A percentile compares a stretch with the other conserved stretches of the same genome.
Conservation (phyloP, 192 early-diverging fungal genomes). For the Gaertneriomyces semiglobifer region DNA sequence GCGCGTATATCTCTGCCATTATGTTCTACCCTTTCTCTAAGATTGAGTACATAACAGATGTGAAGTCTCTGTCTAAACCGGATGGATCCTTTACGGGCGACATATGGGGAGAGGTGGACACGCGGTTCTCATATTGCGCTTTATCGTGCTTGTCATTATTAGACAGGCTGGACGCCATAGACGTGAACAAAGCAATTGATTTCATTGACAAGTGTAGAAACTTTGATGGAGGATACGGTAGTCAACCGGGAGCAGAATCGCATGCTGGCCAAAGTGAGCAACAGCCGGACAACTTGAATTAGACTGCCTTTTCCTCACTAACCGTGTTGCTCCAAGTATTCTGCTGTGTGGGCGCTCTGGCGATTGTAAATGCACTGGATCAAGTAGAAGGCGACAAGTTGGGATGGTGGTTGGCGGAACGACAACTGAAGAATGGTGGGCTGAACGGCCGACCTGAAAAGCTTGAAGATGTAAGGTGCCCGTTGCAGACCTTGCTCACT, state of each 20-base stretch:
- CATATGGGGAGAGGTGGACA: slow-evolving; percentile 90
- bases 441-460: slow-evolving; percentile 97
- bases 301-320: background rate
- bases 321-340: slow-evolving; percentile 58
- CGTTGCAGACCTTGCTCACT: background rate
- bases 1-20: slow-evolving; percentile 5
- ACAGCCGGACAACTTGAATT: too few relatives aligned
- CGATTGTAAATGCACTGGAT: slow-evolving; percentile 75
- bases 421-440: slow-evolving; percentile 88
- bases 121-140: slow-evolving; percentile 86
- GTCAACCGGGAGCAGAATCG: slow-evolving; percentile 81
- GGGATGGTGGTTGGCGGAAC: slow-evolving; percentile 89
- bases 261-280: slow-evolving; percentile 76
- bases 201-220: slow-evolving; percentile 80
- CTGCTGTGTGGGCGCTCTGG: slow-evolving; percentile 84
- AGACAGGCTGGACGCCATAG: slow-evolving; percentile 60
- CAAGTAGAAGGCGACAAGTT: slow-evolving; percentile 78
- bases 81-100: slow-evolving; percentile 88
- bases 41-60: background rate
- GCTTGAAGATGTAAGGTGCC: slow-evolving; percentile 74
- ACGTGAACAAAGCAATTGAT: slow-evolving; percentile 61
- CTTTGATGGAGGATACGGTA: slow-evolving; percentile 96
- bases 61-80: slow-evolving; percentile 6
- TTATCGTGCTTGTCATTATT: slow-evolving; percentile 77
- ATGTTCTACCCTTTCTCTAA: background rate